These are phyloP conservation scores for Lactifluus subvellereus DNA, from an alignment of 768 basidiomycete genomes.

Conservation along the genomic window DNA sequence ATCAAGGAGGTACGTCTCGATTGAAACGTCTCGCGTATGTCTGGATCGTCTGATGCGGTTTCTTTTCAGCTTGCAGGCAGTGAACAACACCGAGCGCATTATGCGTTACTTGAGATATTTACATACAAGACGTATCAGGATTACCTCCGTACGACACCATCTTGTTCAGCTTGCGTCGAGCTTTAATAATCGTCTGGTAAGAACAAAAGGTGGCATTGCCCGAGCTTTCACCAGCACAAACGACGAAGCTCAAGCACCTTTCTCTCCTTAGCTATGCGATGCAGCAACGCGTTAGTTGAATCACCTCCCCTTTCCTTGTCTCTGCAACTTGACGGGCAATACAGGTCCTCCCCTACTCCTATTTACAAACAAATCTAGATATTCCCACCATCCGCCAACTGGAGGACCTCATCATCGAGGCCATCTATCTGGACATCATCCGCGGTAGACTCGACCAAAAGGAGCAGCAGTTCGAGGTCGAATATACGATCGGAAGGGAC, in stretches of 20 bases:
- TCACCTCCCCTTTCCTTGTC: background rate
- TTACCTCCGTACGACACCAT: constrained; percentile 55
- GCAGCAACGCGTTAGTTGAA: constrained; percentile 58
- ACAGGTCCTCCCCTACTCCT: constrained; percentile 81
- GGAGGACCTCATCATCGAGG: constrained; percentile 96
- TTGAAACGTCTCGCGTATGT: background rate
- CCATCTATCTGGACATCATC: constrained; percentile 87
- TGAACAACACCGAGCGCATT: constrained; percentile 57
- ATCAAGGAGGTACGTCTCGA: constrained; percentile 67
- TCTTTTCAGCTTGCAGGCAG: constrained; percentile 53
- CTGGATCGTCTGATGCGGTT: background rate
- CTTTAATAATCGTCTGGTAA: constrained; percentile 30
- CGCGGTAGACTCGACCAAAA: constrained; percentile 93
- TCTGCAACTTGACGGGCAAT: background rate
- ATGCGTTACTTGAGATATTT: constrained; percentile 75
- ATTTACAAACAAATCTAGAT: constrained; percentile 63
- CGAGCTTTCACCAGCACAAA: constrained; percentile 62
- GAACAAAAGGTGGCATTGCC: constrained; percentile 65
- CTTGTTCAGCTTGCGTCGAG: background rate
- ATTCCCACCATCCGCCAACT: constrained; percentile 80
- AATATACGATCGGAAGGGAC: constrained; percentile 90
- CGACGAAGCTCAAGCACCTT: constrained; percentile 86
- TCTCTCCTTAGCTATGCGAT: constrained; percentile 82
- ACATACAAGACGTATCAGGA: constrained; percentile 84
- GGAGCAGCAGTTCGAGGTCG: constrained; percentile 81